Evolutionary conservation across 1,139 yeast genomes (phyloP), one percentile per base, ranked within the genome.

Genomic region (Chernovozyma aurita): DNA sequence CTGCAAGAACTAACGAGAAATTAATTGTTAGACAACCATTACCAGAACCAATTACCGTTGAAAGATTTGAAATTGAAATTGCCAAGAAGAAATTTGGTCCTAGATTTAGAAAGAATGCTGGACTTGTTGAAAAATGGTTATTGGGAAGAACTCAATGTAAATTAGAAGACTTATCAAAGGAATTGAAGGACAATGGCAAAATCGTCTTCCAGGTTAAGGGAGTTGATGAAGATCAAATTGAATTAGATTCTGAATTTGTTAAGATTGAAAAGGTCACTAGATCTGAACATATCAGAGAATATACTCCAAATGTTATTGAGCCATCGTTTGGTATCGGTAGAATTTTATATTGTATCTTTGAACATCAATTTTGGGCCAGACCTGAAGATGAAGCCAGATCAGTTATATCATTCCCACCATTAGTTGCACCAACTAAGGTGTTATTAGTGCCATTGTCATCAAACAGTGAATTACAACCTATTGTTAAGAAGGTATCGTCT

Each of bases 291-390:
- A 74, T 92, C 41, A 86, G 98, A 59, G 98, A 94, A 67, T 94
- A 69, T 67, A 86, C 90, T 48, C 99, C 99, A 45, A 90, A 87
- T 59, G 99, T 94, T 43, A 94, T 94, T 56, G 99, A 94, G 69
- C 99, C 99, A 45, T 94, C 99, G 6, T 94, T 94, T 55, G 99
- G 99, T 76, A 85, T 94, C 59, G 98, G 98, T 45, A 92, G 99
- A 73, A 87, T 94, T 59, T 72, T 94, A 48, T 94, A 94, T 69
- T 77, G 96, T 32, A 67, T 92, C 48, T 84, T 90, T 57, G 99
- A 94, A 70, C 99, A 94, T 65, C 77, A 78, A 42, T 94, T 83
- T 81, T 94, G 97, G 96, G 66, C 85, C 40, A 84, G 99, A 68
- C 86, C 95, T 22, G 96, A 85, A 57, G 95, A 88, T 57, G 70